Evolutionary conservation across 2,329 filamentous ascomycete species (phyloP), one percentile per base, ranked within the genome.

Genomic region (Elsinoe perseae): DNA sequence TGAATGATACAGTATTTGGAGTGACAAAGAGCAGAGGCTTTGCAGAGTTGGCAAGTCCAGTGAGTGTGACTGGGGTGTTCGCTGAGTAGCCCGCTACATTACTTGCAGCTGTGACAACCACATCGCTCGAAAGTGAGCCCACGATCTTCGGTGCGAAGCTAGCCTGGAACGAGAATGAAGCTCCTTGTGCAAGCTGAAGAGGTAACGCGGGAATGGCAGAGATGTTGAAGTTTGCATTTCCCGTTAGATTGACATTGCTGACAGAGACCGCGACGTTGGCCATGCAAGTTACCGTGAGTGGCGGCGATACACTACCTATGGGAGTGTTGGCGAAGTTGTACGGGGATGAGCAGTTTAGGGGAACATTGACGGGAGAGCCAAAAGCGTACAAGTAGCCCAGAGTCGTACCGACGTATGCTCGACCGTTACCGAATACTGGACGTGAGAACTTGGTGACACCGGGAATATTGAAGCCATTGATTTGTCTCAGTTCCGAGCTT

Each of bases 341-440:
- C 0, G 74, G 72, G 0, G 75, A 69, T 0, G 77, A 77, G 62
- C 80, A 83, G 63, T 80, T 79, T 1, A 83, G 67, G 0, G 80
- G 75, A 3, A 72, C 62, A 36, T 77, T 80, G 25, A 79, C 77
- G 0, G 80, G 78, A 0, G 78, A 77, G 1, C 80, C 80, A 56
- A 80, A 81, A 1, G 72, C 79, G 27, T 81, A 81, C 18, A 83
- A 63, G 56, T 68, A 75, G 2, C 80, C 80, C 21, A 69, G 66
- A 2, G 69, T 76, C 0, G 75, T 78, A 8, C 77, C 77, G n/a
- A 82, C 65, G 58, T 82, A 83, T 2, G 76, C 73, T 56, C 75
- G 73, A 0, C 77, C 79, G 57, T 83, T 73, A 5, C 80, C 80
- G 56, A 83, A 82, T 2, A 80, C 78, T 1, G 80, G 77, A 1